phyloP scores from a whole-genome alignment of 345 rosid genomes.

The Physaria fendleri region DNA sequence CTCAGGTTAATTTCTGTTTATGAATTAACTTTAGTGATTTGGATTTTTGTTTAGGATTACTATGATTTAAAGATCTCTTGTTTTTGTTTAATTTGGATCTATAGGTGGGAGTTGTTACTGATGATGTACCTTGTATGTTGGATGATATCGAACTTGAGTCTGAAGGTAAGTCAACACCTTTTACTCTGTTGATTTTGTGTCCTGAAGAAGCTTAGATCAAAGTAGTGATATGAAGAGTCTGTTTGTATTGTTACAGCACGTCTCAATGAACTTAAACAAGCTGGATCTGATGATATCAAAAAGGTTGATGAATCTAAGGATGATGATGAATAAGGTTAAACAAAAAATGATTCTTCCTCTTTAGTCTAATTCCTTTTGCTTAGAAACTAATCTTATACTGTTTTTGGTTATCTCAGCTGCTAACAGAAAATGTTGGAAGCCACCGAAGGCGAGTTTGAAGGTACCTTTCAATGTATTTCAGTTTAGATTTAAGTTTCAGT shows the following conservation, averaged over 20 bases:
- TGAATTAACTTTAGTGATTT: background rate
- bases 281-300: conserved; percentile 22
- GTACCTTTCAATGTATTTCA: conserved; percentile 6
- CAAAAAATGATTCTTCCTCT: background rate
- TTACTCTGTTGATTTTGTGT: background rate
- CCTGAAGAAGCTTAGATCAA: background rate
- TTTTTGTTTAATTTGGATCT: background rate
- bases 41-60: background rate
- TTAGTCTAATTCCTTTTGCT: background rate
- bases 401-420: conserved; percentile 17
- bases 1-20: conserved; percentile 16
- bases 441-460: conserved; percentile 27
- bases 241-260: conserved; percentile 7
- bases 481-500: background rate
- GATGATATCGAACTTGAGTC: conserved; percentile 26
- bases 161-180: conserved; percentile 21
- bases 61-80: background rate
- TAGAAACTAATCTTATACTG: background rate
- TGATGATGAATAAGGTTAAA: conserved; percentile 20
- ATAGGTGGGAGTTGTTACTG: conserved; percentile 31
- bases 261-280: conserved; percentile 9
- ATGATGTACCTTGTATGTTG: conserved; percentile 28
- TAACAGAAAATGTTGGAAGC: conserved; percentile 17
- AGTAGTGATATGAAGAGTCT: background rate
- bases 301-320: conserved; percentile 19